Evolutionary conservation across 106 monocot species (phyloP), one percentile per base, ranked within the genome.

Genomic region (Alisma plantagoaquatica): DNA sequence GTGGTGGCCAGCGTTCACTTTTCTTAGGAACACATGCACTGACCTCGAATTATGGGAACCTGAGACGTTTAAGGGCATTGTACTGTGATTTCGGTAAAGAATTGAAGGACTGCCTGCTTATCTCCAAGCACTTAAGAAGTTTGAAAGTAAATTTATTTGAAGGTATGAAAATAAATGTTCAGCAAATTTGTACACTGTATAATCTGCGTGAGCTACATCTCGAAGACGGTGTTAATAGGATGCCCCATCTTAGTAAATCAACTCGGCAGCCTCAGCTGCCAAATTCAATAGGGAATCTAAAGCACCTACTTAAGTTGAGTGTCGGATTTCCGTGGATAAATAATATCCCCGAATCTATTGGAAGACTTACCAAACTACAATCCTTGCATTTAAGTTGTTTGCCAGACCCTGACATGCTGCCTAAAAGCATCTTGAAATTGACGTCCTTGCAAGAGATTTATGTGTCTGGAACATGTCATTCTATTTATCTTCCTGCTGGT

Each of bases 1-100:
- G 22, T 28, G 47, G 15, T 27, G 53, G 63, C 23, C 54, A 64
- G n/a, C 10, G 56, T 6, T 64, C 71, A 23, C 4, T 71, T 24
- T 1, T 16, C 1, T 4, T 20, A 3, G 6, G n/a, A 20, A 9
- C 18, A 49, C 12, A 0, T 44, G 0, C 43, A 44, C 17, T 17
- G 43, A 2, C 43, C 5, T 4, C 10, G 14, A 15, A n/a, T n/a
- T n/a, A n/a, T n/a, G n/a, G n/a, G n/a, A n/a, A n/a, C n/a, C n/a
- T n/a, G n/a, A n/a, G n/a, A n/a, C n/a, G n/a, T n/a, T n/a, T n/a
- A n/a, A n/a, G n/a, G n/a, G n/a, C 14, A 44, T 15, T 15, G 14
- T 44, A 15, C 0, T 2, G 14, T 15, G 4, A 0, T 7, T 2
- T 1, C 3, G 43, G 20, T 0, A 1, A 11, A 3, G 17, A 15